Percentiles rank a stretch among this genome's conserved stretches.
Evolutionary conservation across 768 basidiomycete species (phyloP).

Genomic region (Xanthoconium stramineum): DNA sequence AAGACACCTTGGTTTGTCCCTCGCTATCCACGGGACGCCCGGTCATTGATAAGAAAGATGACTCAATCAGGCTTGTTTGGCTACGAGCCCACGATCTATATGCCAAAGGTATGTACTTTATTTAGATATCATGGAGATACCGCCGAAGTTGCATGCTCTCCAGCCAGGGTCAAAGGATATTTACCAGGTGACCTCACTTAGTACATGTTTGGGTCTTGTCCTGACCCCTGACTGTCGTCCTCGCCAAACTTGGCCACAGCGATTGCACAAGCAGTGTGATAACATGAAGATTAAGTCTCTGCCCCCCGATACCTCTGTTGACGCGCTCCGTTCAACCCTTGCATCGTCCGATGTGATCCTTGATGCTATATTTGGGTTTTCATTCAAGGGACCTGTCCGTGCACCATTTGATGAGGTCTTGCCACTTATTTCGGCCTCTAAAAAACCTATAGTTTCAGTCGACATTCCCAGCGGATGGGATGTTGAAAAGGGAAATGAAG

Average conservation of each 20-base stretch:
- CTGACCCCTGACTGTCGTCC: background rate
- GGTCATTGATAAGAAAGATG: background rate
- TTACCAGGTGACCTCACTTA: constrained; percentile 56
- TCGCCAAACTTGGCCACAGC: constrained; percentile 36
- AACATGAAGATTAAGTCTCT: constrained; percentile 85
- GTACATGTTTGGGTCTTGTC: background rate
- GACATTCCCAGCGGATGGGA: constrained; percentile 99
- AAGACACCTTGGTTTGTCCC: constrained; percentile 73
- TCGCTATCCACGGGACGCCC: background rate
- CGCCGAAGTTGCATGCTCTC: background rate
- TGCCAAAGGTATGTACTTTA: constrained; percentile 82
- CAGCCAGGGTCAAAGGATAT: constrained; percentile 92
- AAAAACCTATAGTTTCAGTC: constrained; percentile 84
- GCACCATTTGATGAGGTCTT: constrained; percentile 82
- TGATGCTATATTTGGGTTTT: constrained; percentile 98
- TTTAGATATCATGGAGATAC: background rate
- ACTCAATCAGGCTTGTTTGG: constrained; percentile 76
- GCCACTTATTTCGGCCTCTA: constrained; percentile 55
- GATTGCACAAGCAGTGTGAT: constrained; percentile 79
- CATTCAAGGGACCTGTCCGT: constrained; percentile 88
- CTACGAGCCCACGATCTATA: constrained; percentile 83
- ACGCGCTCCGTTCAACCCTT: constrained; percentile 48
- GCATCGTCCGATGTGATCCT: constrained; percentile 75
- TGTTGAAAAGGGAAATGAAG: constrained; percentile 70
- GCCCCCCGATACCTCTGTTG: constrained; percentile 43